Evolutionary conservation across 371 early-diverging fungal species (phyloP), one percentile per base, ranked within the genome.

Genomic region (Apophysomyces sp.): DNA sequence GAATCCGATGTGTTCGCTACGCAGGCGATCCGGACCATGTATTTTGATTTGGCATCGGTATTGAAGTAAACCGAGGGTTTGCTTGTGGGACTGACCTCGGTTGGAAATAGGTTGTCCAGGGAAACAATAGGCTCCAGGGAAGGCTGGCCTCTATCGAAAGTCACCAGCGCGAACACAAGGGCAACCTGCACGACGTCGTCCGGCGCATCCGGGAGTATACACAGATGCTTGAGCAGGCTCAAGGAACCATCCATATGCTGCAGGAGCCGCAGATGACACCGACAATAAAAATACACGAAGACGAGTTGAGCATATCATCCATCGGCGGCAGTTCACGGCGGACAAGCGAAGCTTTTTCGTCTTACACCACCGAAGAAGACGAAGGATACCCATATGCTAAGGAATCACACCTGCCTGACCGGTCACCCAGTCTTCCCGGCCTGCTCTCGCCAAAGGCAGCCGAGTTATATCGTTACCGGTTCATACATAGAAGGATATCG

Each of bases 31-130:
- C 76, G 83, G 44, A 66, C 76, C 62, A 81, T 85, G 54, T 80
- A 85, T 54, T 76, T 82, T 4, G 81, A 85, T 58, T 76, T 87
- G 29, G 79, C 81, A 21, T 76, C 69, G 64, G 86, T 84, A 74
- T 53, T 13, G n/a, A n/a, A n/a, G n/a, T n/a, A n/a, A n/a, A n/a
- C n/a, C n/a, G n/a, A n/a, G n/a, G n/a, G n/a, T n/a, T n/a, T n/a
- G n/a, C n/a, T n/a, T n/a, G n/a, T n/a, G n/a, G n/a, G n/a, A n/a
- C n/a, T n/a, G n/a, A n/a, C n/a, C n/a, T n/a, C 30, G 13, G 13
- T 11, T 13, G 34, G 13, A 13, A 8, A 44, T 44, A 78, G 78
- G 71, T 78, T 36, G 75, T 73, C 5, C 55, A 69, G 24, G 73
- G 73, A 62, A 75, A 63, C 29, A 67, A 54, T 32, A 67, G 73